These are phyloP conservation scores for Phycomyces nitens DNA, from an alignment of 192 early-diverging fungal species.

Conservation along the genomic window DNA sequence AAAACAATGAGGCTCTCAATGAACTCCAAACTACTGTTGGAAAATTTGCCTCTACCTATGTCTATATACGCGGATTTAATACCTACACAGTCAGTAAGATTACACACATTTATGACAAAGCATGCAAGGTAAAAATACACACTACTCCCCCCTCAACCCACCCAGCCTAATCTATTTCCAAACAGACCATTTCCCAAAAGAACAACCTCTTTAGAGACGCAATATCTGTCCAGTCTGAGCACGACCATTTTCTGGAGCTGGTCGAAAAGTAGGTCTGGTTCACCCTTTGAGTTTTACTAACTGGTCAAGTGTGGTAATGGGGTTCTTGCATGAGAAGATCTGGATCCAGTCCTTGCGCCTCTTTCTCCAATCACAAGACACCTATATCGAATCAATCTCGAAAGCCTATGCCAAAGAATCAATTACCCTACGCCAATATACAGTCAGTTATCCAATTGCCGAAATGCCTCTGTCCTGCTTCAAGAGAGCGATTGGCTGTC, in stretches of 20 bases:
- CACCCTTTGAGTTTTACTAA: not conserved
- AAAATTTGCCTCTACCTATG: constrained; percentile 51
- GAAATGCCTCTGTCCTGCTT: constrained; percentile 35
- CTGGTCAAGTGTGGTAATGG: constrained; percentile 42
- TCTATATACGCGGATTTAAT: constrained; percentile 53
- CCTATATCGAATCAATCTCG: constrained; percentile 34
- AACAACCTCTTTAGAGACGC: constrained; percentile 23
- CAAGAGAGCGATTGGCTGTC: constrained; percentile 32
- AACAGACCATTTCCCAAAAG: constrained; percentile 17
- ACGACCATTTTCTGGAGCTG: constrained; percentile 43
- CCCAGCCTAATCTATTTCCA: constrained; percentile 2
- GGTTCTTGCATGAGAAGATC: constrained; percentile 51
- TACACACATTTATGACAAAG: constrained; percentile 43
- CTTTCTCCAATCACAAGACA: constrained; percentile 39
- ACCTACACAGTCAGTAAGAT: constrained; percentile 46
- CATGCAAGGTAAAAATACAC: constrained; percentile 28
- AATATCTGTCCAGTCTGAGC: constrained; percentile 36
- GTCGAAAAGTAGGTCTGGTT: constrained; percentile 46
- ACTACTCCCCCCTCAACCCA: not conserved
- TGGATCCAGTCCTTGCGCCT: constrained; percentile 47
- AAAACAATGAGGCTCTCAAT: constrained; percentile 32
- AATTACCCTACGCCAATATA: constrained; percentile 34
- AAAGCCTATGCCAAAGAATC: constrained; percentile 34
- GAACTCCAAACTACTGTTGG: constrained; percentile 40
- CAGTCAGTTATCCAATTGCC: constrained; percentile 32